phyloP scores from a whole-genome alignment of 2,329 filamentous ascomycete genomes.

The Monilinia laxa region DNA sequence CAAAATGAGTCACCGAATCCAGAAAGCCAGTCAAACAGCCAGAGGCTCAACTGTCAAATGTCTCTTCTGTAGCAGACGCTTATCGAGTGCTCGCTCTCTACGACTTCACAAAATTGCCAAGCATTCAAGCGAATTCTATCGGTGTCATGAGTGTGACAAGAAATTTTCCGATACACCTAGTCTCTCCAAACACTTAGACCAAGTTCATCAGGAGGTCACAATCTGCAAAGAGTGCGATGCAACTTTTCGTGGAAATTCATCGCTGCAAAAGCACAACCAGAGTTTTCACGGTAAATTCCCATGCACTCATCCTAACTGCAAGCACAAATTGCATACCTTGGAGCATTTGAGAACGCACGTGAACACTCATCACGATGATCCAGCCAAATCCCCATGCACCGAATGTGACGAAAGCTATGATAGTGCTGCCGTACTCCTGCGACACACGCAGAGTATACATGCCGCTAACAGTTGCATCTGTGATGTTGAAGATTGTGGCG shows the following conservation, averaged over 20 bases:
- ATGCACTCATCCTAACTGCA: neutral
- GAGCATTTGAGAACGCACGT: neutral
- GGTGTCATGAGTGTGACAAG: neutral
- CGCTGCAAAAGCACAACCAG: rapidly evolving
- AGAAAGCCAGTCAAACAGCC: neutral
- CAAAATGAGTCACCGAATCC: neutral
- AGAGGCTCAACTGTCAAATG: neutral
- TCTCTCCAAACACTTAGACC: neutral
- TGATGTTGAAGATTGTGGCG: no score
- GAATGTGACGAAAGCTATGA: no score
- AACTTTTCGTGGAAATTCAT: rapidly evolving
- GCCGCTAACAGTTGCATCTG: no score
- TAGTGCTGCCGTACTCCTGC: no score
- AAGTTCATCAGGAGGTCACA: neutral
- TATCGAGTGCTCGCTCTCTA: neutral
- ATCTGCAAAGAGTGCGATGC: neutral
- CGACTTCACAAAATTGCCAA: neutral
- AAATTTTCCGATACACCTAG: rapidly evolving
- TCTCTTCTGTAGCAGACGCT: neutral
- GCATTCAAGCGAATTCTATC: neutral
- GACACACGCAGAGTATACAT: no score
- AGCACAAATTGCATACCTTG: neutral
- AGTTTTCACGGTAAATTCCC: neutral
- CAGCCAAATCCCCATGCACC: no score
- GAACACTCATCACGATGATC: no score